Evolutionary conservation across 2,329 filamentous ascomycete species (phyloP).

Genomic region (Microcyclosporella mali): DNA sequence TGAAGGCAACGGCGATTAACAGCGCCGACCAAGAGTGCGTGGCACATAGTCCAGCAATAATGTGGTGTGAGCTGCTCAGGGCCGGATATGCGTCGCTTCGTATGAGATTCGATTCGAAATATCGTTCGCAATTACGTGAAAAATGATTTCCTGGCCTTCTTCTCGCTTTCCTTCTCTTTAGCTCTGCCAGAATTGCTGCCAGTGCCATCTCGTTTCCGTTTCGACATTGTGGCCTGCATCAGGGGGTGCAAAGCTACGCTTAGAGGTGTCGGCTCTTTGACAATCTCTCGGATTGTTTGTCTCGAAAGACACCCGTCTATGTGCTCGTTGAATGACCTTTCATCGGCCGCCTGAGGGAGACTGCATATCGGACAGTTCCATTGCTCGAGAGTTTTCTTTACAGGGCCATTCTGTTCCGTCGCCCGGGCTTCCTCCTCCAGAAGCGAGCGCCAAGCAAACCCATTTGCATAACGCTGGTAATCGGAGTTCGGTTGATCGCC

Average conservation of each 20-base stretch:
- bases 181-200: neutral
- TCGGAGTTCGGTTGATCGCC: constrained; percentile 14
- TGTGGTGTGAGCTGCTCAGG: neutral
- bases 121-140: constrained; percentile 13
- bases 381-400: constrained; percentile 33
- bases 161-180: constrained; percentile 13
- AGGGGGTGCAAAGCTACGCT: constrained; percentile 6
- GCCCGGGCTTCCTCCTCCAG: constrained; percentile 25
- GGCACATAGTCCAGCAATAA: neutral
- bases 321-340: constrained; percentile 78
- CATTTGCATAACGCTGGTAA: constrained; percentile 29
- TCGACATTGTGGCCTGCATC: constrained; percentile 14
- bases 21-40: neutral
- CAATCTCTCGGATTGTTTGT: constrained; percentile 76
- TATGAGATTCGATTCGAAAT: too few relatives aligned
- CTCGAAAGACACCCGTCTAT: constrained; percentile 86
- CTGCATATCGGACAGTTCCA: constrained; percentile 89
- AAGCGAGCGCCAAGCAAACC: constrained; percentile 29
- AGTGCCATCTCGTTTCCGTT: constrained; percentile 26
- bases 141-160: constrained; percentile 26
- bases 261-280: constrained; percentile 49
- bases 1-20: neutral
- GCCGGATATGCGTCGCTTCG: too few relatives aligned
- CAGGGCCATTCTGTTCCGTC: constrained; percentile 26
- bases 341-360: constrained; percentile 67